Evolutionary conservation across 441 rosid genomes (phyloP), one percentile per base, ranked within the genome.

Genomic region (Erysimum pusillum): DNA sequence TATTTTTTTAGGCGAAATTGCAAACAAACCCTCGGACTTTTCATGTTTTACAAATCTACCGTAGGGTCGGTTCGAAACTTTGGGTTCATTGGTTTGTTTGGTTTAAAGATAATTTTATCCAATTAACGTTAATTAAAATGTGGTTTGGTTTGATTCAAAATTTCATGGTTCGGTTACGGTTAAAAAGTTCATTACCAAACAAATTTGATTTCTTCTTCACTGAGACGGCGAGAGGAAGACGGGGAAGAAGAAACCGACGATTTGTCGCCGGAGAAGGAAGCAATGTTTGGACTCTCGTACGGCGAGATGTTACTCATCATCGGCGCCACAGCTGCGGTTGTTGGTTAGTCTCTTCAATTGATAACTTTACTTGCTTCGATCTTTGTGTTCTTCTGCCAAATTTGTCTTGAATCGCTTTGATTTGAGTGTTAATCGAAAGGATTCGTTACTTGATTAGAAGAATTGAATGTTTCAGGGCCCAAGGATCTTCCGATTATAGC

Each of bases 401-500:
- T n/a, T n/a, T n/a, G n/a, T n/a, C n/a, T n/a, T 11, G 12, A 32
- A 2, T 69, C 46, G 49, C 5, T 20, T 20, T 8, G 46, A 41
- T 38, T 67, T 31, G 14, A 42, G 38, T 54, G 22, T 36, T 39
- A 4, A 62, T 12, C 31, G 28, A 51, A 28, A 28, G 31, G 31
- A 0, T 28, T 28, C 31, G 31, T 28, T 58, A 44, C 13, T 44
- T 14, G 9, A 9, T 34, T 15, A 7, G 8, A 17, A 62, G 8
- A 25, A 4, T 42, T 1, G 15, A 42, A 28, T 63, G 39, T 31
- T 4, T 71, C 2, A 13, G 97, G 98, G 13, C 88, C 98, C 1
- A 94, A 92, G 82, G 98, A 92, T 83, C 88, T 94, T 39, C 90
- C 94, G 2, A 76, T 74, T 35, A 80, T 94, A 3, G 93, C 96